Base-by-base conservation (phyloP, 768 basidiomycete species). In the Hypholoma sublateritium region DNA sequence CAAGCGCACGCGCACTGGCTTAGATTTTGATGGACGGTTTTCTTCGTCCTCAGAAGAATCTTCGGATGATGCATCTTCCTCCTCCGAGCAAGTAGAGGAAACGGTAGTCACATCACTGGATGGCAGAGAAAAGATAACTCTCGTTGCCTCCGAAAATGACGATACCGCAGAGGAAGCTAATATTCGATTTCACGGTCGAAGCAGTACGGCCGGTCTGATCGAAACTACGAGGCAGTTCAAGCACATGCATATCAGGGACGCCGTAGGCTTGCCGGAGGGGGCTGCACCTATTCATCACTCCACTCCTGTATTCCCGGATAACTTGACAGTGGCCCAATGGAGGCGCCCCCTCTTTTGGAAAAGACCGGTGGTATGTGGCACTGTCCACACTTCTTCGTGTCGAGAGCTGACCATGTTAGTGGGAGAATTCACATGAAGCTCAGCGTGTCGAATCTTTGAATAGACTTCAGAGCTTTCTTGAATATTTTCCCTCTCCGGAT, bases 151-250 rank as follows among this genome's bases (percentile, higher is more conserved):
- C 21, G 73, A 74, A 53, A 62, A 65, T 5, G 59, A 60, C 28
- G 60, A 61, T 22, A 53, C 61, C n/a, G 58, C 68, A 5, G 65
- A 68, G 12, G 74, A 78, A 56, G 77, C 76, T 56, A 71, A 76
- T 56, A 74, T 78, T 48, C 72, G 85, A 24, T 88, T 85, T 62
- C 84, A 87, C 63, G 86, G 86, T 14, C 80, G 83, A 61, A 86
- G 83, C 65, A 86, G 83, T 61, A 74, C 75, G 13, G 77, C 81
- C 35, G 76, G 79, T 25, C 77, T 87, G 12, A 78, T 87, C 19
- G 81, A 80, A 44, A 72, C 77, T 0, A 80, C 83, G 0, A 71
- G 82, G 36, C 79, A 78, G 62, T 75, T 84, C 56, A 83, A 79
- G 60, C 74, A 81, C 53, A 71, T 80, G 65, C 81, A 82, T 44